Percentiles rank a stretch among this genome's conserved stretches.
Conservation (phyloP, 148 eudicot genomes). For the Fagopyrum esculentum region DNA sequence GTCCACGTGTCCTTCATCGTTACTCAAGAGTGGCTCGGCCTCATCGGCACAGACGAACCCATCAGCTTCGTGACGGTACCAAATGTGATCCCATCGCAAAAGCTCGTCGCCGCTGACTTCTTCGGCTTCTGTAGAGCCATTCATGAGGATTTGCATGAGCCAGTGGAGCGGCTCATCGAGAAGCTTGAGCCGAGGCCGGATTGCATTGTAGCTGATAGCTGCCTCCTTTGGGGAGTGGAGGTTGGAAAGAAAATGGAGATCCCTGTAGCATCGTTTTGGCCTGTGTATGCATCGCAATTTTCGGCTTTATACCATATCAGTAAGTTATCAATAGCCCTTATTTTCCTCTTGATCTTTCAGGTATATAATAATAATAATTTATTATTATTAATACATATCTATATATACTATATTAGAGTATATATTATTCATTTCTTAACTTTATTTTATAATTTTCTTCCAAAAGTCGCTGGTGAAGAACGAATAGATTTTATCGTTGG, state of each 20-base stretch:
- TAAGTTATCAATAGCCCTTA: not conserved
- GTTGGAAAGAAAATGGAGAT: conserved; percentile 24
- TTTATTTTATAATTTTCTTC: no score
- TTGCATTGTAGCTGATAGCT: conserved; percentile 24
- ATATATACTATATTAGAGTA: no score
- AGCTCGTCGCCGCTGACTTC: conserved; percentile 14
- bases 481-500: no score
- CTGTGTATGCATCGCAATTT: conserved; percentile 19
- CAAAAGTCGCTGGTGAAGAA: no score
- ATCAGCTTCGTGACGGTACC: not conserved
- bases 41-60: not conserved
- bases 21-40: conserved; percentile 4
- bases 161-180: conserved; percentile 27
- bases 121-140: conserved; percentile 19
- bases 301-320: conserved; percentile 17
- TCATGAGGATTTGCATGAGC: conserved; percentile 19
- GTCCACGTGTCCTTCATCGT: conserved; percentile 1
- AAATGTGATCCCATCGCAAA: conserved; percentile 21
- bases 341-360: not conserved
- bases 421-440: no score
- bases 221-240: conserved; percentile 23
- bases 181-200: conserved; percentile 12
- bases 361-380: not conserved
- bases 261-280: conserved; percentile 32
- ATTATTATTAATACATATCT: no score